Conservation (phyloP, 495 filamentous ascomycete genomes). For the Penicillium soppii region DNA sequence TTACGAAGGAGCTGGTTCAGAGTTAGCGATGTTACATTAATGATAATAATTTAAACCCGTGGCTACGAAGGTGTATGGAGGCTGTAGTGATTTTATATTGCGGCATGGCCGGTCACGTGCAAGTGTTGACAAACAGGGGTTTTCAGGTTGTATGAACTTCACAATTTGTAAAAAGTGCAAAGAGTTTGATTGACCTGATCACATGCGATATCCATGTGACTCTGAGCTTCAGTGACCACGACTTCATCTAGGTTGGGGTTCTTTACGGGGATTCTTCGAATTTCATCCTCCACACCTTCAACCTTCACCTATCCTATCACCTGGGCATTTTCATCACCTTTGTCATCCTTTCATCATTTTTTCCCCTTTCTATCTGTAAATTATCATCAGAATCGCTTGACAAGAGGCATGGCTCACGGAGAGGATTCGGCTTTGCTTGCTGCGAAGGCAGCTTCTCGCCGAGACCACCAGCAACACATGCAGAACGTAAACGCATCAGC, state of each 20-base stretch:
- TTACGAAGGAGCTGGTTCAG: too few species aligned
- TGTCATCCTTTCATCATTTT: neutral
- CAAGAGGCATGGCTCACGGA: neutral
- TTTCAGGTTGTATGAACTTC: neutral
- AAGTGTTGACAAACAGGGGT: conserved; percentile 16
- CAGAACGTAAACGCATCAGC: neutral
- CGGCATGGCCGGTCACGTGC: conserved; percentile 5
- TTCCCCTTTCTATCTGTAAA: neutral
- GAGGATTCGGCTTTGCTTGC: conserved; percentile 23
- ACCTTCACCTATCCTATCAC: neutral
- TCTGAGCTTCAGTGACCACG: conserved; percentile 1
- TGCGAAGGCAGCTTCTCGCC: conserved; percentile 51
- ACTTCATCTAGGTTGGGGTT: neutral
- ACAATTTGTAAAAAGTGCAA: neutral
- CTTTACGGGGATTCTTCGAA: neutral
- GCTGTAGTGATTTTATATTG: neutral
- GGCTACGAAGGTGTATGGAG: too few species aligned
- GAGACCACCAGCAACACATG: neutral
- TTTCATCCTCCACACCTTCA: neutral
- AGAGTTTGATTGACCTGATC: neutral
- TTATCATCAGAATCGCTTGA: neutral
- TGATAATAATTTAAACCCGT: too few species aligned
- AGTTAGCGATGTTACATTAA: too few species aligned
- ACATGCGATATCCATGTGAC: neutral
- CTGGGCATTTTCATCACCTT: neutral